Conservation (phyloP, 805 yeast species). For the Yarrowia deformans region DNA sequence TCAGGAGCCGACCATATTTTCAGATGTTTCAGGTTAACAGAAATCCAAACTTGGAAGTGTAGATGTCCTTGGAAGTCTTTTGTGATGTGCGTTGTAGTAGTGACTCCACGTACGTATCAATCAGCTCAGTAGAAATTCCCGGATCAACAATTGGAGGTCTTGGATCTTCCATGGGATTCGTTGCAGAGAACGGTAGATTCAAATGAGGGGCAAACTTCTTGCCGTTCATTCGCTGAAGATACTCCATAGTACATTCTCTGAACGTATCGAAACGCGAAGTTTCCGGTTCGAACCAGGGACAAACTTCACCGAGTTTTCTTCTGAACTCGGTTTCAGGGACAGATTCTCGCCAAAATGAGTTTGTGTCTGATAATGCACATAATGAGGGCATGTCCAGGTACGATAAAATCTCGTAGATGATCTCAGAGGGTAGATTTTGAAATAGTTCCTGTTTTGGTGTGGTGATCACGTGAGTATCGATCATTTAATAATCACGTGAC, state of each 20-base stretch:
- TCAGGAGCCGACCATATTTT: neutral
- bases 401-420: neutral
- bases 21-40: neutral
- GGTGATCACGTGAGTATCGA: too few relatives aligned
- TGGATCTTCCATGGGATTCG: too few relatives aligned
- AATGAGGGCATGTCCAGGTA: neutral
- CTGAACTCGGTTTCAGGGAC: neutral
- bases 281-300: slow-evolving; percentile 4
- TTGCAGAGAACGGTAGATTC: too few relatives aligned
- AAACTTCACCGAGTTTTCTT: neutral
- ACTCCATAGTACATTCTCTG: neutral
- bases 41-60: neutral
- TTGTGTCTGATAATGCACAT: neutral
- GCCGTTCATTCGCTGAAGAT: neutral
- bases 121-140: too few relatives aligned
- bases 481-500: too few relatives aligned
- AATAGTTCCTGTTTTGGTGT: too few relatives aligned
- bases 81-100: too few relatives aligned
- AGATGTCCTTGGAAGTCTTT: neutral
- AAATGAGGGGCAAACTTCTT: too few relatives aligned
- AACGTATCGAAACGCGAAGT: neutral
- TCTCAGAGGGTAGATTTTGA: neutral
- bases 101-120: too few relatives aligned
- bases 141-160: too few relatives aligned
- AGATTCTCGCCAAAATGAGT: too few relatives aligned